Percentiles rank a stretch among this genome's conserved stretches.
phyloP scores from a whole-genome alignment of 1,284 basidiomycete genomes.

The Ceratobasidium sp. region DNA sequence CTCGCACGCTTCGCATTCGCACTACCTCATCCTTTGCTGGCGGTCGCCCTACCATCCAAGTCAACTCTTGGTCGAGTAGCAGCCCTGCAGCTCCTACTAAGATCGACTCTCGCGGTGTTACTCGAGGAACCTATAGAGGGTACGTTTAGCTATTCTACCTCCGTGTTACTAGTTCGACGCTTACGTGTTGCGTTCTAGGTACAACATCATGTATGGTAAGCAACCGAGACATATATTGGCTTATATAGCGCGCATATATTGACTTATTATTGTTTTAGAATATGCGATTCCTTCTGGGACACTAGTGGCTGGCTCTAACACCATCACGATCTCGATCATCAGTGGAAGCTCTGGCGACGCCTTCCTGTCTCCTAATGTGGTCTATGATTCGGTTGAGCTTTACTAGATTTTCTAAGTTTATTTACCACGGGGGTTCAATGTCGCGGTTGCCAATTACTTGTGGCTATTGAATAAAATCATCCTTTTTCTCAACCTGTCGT shows the following conservation, averaged over 20 bases:
- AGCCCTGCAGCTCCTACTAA: slow-evolving; percentile 45
- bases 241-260: not conserved
- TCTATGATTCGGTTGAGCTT: slow-evolving; percentile 38
- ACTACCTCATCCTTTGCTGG: slow-evolving; percentile 44
- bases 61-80: slow-evolving; percentile 44
- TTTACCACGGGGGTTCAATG: too few species aligned
- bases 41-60: slow-evolving; percentile 43
- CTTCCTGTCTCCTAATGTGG: slow-evolving; percentile 45
- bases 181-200: too few species aligned
- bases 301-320: slow-evolving; percentile 43
- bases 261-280: slow-evolving; percentile 5
- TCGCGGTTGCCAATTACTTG: too few species aligned
- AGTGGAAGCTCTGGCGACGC: slow-evolving; percentile 36
- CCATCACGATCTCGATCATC: slow-evolving; percentile 36
- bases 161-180: too few species aligned
- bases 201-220: slow-evolving; percentile 35
- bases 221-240: too few species aligned
- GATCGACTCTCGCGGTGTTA: slow-evolving; percentile 42
- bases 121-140: slow-evolving; percentile 37
- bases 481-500: too few species aligned
- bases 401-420: too few species aligned
- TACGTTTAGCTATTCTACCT: too few species aligned
- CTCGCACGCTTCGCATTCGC: slow-evolving; percentile 40
- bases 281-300: slow-evolving; percentile 42
- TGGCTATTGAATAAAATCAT: too few species aligned